Conservation (phyloP, 805 yeast genomes). For the Saccharomycopsis guyanensis region DNA sequence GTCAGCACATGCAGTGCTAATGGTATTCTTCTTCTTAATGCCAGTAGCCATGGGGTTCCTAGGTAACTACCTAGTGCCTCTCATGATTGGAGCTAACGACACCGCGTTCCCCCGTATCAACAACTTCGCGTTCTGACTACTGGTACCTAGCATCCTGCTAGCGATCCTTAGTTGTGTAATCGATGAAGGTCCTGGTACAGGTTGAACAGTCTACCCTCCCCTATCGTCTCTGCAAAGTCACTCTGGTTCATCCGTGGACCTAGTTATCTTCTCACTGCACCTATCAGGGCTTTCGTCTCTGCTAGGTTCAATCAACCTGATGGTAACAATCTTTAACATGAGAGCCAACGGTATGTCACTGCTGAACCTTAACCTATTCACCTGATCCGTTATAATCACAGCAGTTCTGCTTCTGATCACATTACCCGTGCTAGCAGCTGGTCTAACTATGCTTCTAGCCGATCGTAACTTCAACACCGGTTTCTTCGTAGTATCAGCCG, state of each 20-base stretch:
- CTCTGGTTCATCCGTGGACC: slow-evolving; percentile 14
- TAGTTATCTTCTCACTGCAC: slow-evolving; percentile 16
- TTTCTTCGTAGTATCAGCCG: slow-evolving; percentile 18
- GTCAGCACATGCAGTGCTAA: no score
- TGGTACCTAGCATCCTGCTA: no score
- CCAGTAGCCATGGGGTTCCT: no score
- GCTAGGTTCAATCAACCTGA: slow-evolving; percentile 20
- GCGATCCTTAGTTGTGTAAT: no score
- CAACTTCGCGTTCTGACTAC: no score
- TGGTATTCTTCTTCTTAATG: no score
- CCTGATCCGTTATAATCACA: slow-evolving; percentile 17
- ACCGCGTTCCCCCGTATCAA: no score
- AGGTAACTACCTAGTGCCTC: no score
- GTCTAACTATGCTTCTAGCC: slow-evolving; percentile 16
- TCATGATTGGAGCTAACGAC: no score
- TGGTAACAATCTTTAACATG: slow-evolving; percentile 20
- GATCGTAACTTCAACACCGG: slow-evolving; percentile 20
- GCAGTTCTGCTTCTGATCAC: slow-evolving; percentile 17
- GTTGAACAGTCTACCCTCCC: slow-evolving; percentile 17
- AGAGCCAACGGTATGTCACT: slow-evolving; percentile 13
- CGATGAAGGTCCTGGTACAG: no score
- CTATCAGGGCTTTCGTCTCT: slow-evolving; percentile 10
- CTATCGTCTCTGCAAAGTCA: slow-evolving; percentile 19
- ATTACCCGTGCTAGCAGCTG: slow-evolving; percentile 21
- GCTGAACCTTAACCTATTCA: slow-evolving; percentile 16